These are phyloP conservation scores for Leccinum solheimii DNA, from an alignment of 1,284 basidiomycete genomes.

Conservation along the genomic window DNA sequence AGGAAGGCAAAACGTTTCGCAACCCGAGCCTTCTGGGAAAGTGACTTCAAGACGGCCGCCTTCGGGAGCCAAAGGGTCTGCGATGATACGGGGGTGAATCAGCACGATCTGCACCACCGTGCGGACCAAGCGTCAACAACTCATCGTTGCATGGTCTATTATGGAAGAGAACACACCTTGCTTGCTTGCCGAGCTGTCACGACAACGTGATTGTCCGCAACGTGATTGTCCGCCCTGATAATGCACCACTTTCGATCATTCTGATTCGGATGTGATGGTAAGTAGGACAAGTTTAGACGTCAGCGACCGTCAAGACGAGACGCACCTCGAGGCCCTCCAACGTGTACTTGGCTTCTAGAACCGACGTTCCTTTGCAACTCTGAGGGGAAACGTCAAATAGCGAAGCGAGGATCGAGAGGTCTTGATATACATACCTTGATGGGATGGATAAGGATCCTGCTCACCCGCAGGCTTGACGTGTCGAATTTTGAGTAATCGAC, in stretches of 20 bases:
- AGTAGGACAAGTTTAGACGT: not conserved
- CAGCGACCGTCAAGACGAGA: slow-evolving; percentile 3
- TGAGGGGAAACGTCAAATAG: slow-evolving; percentile 24
- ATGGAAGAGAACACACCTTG: slow-evolving; percentile 45
- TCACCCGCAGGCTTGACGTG: slow-evolving; percentile 46
- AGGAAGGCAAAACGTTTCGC: slow-evolving; percentile 57
- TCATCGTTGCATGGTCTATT: not conserved
- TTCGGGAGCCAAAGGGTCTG: slow-evolving; percentile 44
- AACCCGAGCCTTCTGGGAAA: slow-evolving; percentile 59
- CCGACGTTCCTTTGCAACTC: slow-evolving; percentile 68
- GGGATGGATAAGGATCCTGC: slow-evolving; percentile 65
- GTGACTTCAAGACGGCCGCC: slow-evolving; percentile 52
- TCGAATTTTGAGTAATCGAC: slow-evolving; percentile 26
- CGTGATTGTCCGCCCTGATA: slow-evolving; percentile 52
- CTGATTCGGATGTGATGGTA: slow-evolving; percentile 35
- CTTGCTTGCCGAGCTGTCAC: slow-evolving; percentile 65
- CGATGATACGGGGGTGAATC: slow-evolving; percentile 55
- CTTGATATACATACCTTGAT: slow-evolving; percentile 55
- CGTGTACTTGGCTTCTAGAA: slow-evolving; percentile 54
- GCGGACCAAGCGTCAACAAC: slow-evolving; percentile 1
- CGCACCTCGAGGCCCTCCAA: slow-evolving; percentile 65
- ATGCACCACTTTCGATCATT: slow-evolving; percentile 71
- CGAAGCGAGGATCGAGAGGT: slow-evolving; percentile 6
- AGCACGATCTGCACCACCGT: slow-evolving; percentile 58
- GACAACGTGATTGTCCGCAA: slow-evolving; percentile 44